These are phyloP conservation scores for Podospora pseudocomata DNA, from an alignment of 495 filamentous ascomycete genomes.

Conservation along the genomic window DNA sequence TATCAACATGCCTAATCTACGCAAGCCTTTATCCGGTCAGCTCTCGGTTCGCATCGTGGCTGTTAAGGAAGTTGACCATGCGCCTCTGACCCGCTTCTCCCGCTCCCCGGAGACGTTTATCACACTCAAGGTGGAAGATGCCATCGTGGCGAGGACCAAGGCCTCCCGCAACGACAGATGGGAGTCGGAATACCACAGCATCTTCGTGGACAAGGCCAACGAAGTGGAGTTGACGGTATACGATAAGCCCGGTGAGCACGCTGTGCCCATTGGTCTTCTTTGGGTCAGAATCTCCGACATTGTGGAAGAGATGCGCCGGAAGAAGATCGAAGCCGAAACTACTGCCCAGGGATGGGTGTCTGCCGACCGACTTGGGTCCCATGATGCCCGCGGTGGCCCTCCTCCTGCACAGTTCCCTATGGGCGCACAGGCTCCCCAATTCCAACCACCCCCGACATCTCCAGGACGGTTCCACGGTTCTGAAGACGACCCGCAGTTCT, in stretches of 20 bases:
- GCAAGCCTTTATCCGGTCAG: conserved; percentile 88
- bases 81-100: conserved; percentile 78
- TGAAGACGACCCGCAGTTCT: conserved; percentile 1
- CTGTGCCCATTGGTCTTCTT: conserved; percentile 88
- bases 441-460: conserved; percentile 36
- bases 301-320: conserved; percentile 92
- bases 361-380: conserved; percentile 80
- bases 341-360: conserved; percentile 93
- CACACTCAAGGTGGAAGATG: conserved; percentile 93
- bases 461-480: conserved; percentile 24
- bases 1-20: conserved; percentile 88
- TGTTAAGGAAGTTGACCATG: conserved; percentile 93
- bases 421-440: conserved; percentile 45
- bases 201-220: conserved; percentile 96
- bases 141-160: conserved; percentile 82
- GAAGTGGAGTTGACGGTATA: conserved; percentile 98
- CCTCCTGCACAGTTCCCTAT: conserved; percentile 54
- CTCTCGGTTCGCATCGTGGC: conserved; percentile 80
- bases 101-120: conserved; percentile 92
- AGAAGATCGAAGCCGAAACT: conserved; percentile 93
- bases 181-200: conserved; percentile 83
- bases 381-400: conserved; percentile 33
- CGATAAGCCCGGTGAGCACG: conserved; percentile 85
- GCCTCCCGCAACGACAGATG: conserved; percentile 82
- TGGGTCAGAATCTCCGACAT: conserved; percentile 98